Evolutionary conservation across 2,329 filamentous ascomycete genomes (phyloP).

Genomic region (Sclerotiophoma versabilis): DNA sequence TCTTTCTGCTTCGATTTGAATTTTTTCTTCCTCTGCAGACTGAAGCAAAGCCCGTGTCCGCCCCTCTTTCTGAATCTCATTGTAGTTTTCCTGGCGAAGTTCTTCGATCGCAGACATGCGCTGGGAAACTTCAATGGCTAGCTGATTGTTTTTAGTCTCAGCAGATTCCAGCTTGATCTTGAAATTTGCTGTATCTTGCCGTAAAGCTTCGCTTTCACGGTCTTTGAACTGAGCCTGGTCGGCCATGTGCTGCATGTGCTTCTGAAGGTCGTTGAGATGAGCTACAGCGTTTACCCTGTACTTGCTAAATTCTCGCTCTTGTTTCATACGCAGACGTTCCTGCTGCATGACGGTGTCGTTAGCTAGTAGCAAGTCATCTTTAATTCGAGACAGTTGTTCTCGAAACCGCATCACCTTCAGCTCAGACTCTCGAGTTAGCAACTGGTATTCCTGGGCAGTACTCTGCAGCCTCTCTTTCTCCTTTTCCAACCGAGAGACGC

Average conservation of each 20-base stretch:
- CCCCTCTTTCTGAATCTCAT: constrained; percentile 1
- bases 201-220: constrained; percentile 3
- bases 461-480: constrained; percentile 23
- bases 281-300: constrained; percentile 4
- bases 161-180: constrained; percentile 2
- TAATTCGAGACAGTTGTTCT: constrained; percentile 15
- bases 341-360: constrained; percentile 9
- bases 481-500: constrained; percentile 20
- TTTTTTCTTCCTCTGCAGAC: not conserved
- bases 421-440: constrained; percentile 8
- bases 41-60: not conserved
- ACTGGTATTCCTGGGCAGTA: not conserved
- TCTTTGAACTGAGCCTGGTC: constrained; percentile 12
- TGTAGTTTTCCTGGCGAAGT: constrained; percentile 21
- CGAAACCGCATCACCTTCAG: constrained; percentile 19
- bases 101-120: constrained; percentile 16
- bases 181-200: constrained; percentile 3
- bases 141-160: constrained; percentile 14
- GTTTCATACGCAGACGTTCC: constrained; percentile 10
- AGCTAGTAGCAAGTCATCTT: constrained; percentile 19
- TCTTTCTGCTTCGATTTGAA: constrained; percentile 21
- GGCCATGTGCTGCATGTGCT: constrained; percentile 15
- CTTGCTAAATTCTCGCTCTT: constrained; percentile 7
- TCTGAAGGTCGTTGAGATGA: constrained; percentile 16
- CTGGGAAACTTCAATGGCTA: constrained; percentile 9